Evolutionary conservation across 1,284 basidiomycete species (phyloP).

Genomic region (Xerocomus tenax): DNA sequence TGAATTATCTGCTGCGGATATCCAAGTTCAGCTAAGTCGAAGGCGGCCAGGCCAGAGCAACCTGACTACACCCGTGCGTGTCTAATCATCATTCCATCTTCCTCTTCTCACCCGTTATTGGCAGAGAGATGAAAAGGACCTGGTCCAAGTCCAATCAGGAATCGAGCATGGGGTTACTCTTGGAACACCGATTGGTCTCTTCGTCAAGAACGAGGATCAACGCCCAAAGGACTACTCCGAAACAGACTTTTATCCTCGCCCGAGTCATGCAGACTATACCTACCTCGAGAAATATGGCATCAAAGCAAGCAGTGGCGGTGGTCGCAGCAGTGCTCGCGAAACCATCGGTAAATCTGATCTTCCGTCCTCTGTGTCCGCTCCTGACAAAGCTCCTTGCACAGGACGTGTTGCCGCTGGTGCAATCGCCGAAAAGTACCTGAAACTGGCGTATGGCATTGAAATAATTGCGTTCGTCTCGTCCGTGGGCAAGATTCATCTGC

Average conservation of each 20-base stretch:
- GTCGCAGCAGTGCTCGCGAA: slow-evolving; percentile 89
- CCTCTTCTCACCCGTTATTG: slow-evolving; percentile 6
- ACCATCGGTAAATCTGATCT: slow-evolving; percentile 66
- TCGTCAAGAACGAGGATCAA: slow-evolving; percentile 98
- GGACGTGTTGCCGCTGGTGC: slow-evolving; percentile 96
- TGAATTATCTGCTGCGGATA: slow-evolving; percentile 70
- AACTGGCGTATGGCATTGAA: slow-evolving; percentile 80
- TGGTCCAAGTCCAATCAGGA: slow-evolving; percentile 90
- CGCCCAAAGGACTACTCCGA: slow-evolving; percentile 97
- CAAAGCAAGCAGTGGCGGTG: slow-evolving; percentile 95
- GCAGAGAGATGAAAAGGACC: slow-evolving; percentile 93
- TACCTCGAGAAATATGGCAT: slow-evolving; percentile 97
- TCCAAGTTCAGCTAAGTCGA: slow-evolving; percentile 88
- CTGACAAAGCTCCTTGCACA: slow-evolving; percentile 27
- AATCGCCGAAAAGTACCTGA: slow-evolving; percentile 95
- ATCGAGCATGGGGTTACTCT: slow-evolving; percentile 91
- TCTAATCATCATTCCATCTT: slow-evolving; percentile 2
- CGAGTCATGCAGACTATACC: slow-evolving; percentile 96
- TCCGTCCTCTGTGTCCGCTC: background rate
- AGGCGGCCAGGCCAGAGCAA: slow-evolving; percentile 93
- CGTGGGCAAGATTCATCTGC: slow-evolving; percentile 87
- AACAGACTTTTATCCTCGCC: slow-evolving; percentile 94
- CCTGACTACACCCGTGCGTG: slow-evolving; percentile 85
- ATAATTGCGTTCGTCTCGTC: slow-evolving; percentile 96
- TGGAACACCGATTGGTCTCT: slow-evolving; percentile 91